phyloP scores from a whole-genome alignment of 192 early-diverging fungal genomes.

The Jimgerdemannia flammicorona region DNA sequence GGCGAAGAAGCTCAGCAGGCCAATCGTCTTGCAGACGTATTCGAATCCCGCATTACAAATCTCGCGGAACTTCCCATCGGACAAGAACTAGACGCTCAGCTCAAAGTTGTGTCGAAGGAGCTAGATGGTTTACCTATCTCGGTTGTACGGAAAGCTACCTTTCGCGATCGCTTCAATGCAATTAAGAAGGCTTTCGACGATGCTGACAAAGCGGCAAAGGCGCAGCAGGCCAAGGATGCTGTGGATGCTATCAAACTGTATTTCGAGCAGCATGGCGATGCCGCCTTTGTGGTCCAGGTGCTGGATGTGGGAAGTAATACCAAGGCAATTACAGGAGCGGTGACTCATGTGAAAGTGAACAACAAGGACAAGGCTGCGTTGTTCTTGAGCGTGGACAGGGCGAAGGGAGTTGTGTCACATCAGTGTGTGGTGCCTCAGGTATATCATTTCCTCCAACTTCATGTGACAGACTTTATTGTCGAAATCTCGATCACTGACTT shows the following conservation, averaged over 20 bases:
- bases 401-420: constrained; percentile 68
- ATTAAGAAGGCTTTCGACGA: constrained; percentile 87
- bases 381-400: constrained; percentile 73
- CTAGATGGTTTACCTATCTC: constrained; percentile 79
- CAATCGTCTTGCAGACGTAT: constrained; percentile 63
- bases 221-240: constrained; percentile 77
- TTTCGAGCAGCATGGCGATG: constrained; percentile 65
- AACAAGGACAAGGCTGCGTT: constrained; percentile 84
- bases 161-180: constrained; percentile 65
- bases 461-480: background rate
- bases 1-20: constrained; percentile 83
- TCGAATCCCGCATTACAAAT: constrained; percentile 56
- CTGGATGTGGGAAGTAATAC: constrained; percentile 73
- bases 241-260: constrained; percentile 70
- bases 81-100: constrained; percentile 62
- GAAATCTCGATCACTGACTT: too few species aligned
- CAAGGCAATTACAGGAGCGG: constrained; percentile 82
- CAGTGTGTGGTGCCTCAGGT: constrained; percentile 76
- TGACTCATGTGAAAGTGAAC: constrained; percentile 71
- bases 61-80: constrained; percentile 51
- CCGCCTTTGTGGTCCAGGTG: constrained; percentile 49
- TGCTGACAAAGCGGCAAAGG: constrained; percentile 85
- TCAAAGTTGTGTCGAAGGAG: constrained; percentile 80
- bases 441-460: background rate
- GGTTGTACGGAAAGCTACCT: constrained; percentile 67